Evolutionary conservation across 176 grass and related monocot genomes (phyloP), one percentile per base, ranked within the genome.

Genomic region (Musa itinerans): DNA sequence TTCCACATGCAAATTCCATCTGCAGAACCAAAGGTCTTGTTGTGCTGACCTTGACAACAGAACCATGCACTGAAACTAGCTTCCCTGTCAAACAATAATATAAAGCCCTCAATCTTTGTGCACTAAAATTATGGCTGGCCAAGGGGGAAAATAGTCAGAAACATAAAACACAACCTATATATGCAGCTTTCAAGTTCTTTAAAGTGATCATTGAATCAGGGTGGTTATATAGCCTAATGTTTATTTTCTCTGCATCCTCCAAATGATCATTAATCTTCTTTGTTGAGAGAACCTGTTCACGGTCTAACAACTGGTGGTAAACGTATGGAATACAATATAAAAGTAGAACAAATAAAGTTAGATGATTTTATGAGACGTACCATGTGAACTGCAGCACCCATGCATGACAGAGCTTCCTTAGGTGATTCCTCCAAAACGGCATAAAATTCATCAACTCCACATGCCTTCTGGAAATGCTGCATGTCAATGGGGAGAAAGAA

Each of bases 21-120:
- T 85, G 52, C 68, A 85, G 51, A 17, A 93, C 94, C 76, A 97
- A 69, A 81, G 94, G 90, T 51, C 90, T 97, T 9, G 89, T 90
- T 17, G 84, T 93, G 74, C 94, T 97, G 65, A 93, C 90, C 91
- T 97, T 97, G 64, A 93, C 78, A 76, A 93, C 94, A 52, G 86
- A 90, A 62, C 94, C 94, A 69, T 50, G 58, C 64, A 97, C 82
- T 61, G 90, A 83, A 72, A 93, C 80, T 63, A 97, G 84, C 80
- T 93, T 97, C 74, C 88, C 90, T 97, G 76, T 71, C 52, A 79
- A 34, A 82, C 29, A 65, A 50, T 74, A 76, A 34, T 75, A 21
- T 63, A 43, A 74, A 67, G 56, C 86, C 68, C 6, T 59, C 43
- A 79, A 43, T 75, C 17, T 34, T 50, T 63, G 78, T 81, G 74